Conservation (phyloP, 148 eudicot genomes). For the Vaccinium darrowii region DNA sequence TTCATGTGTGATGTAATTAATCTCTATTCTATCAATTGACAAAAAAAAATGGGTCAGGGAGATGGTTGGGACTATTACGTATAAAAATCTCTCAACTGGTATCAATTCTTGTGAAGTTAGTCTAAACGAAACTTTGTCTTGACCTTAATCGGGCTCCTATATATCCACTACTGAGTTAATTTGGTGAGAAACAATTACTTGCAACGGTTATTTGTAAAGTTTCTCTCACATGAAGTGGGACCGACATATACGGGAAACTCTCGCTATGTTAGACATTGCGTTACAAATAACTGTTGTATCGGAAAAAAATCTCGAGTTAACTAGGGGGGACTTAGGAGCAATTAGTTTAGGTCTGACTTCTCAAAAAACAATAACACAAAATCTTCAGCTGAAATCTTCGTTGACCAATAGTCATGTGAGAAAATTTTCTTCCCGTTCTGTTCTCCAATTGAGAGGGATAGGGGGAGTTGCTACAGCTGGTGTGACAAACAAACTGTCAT, state of each 20-base stretch:
- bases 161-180: no score
- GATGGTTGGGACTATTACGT: no score
- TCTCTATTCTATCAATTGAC: no score
- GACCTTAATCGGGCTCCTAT: background rate
- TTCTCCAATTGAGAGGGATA: background rate
- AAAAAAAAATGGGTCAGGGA: background rate
- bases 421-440: background rate
- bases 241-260: no score
- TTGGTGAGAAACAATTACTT: no score
- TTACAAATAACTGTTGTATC: no score
- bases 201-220: no score
- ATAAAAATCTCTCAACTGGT: background rate
- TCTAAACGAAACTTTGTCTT: background rate
- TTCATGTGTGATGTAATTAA: no score
- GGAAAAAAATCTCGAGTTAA: background rate
- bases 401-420: background rate
- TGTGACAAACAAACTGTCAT: background rate
- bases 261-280: no score
- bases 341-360: background rate
- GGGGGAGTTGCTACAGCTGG: background rate
- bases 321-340: background rate
- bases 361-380: background rate
- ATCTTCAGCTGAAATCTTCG: background rate
- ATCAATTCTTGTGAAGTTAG: background rate
- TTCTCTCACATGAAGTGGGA: no score